phyloP scores from a whole-genome alignment of 139 green algal species.

The Desmodesmus armatus region DNA sequence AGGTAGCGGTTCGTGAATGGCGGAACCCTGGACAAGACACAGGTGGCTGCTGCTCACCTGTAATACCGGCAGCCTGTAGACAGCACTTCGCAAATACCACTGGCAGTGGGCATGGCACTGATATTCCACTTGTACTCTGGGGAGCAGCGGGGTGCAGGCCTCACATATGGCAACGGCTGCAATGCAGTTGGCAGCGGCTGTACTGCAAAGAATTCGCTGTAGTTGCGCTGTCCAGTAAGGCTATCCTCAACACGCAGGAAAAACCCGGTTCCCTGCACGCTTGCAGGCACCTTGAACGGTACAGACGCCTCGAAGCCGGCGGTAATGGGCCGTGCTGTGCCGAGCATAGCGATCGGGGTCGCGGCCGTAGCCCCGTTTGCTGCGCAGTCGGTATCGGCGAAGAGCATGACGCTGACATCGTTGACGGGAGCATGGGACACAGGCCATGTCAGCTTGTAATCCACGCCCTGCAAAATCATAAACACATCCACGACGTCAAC shows the following conservation, averaged over 20 bases:
- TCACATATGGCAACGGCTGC: background rate
- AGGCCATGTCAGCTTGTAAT: background rate
- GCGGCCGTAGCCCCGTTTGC: background rate
- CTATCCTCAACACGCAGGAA: background rate
- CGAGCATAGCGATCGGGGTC: background rate
- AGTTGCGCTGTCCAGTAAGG: conserved; percentile 9
- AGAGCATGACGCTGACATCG: background rate
- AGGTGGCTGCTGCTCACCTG: no score
- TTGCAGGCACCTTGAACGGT: background rate
- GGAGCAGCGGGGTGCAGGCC: background rate
- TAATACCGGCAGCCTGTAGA: background rate
- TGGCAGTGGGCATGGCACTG: background rate
- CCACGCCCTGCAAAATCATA: background rate
- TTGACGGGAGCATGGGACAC: background rate
- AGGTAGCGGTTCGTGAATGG: no score
- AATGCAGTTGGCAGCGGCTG: background rate
- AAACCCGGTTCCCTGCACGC: background rate
- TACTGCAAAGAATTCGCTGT: conserved; percentile 15
- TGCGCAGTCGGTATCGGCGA: background rate
- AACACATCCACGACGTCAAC: background rate
- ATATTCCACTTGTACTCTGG: conserved; percentile 4
- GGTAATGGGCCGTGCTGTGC: background rate
- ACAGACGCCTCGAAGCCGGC: background rate
- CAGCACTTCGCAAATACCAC: background rate
- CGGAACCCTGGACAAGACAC: no score